Evolutionary conservation across 2,329 filamentous ascomycete genomes (phyloP).

Genomic region (Emergomyces orientalis): DNA sequence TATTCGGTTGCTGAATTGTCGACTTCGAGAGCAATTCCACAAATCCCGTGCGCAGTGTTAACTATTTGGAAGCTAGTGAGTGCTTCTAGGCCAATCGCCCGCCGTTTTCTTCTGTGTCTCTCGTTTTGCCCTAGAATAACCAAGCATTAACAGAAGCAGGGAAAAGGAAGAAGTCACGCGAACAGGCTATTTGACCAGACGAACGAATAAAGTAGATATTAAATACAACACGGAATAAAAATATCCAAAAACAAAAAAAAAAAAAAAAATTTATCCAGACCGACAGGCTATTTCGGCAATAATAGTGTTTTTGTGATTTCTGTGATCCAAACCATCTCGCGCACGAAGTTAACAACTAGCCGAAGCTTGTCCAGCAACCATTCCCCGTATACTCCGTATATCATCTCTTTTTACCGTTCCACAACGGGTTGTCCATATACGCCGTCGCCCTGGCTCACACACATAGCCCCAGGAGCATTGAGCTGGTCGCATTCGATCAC

Average conservation of each 20-base stretch:
- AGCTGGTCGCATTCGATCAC: slow-evolving; percentile 17
- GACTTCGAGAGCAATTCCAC: not conserved
- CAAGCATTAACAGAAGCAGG: not conserved
- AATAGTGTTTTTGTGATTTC: too few species aligned
- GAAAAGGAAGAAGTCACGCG: not conserved
- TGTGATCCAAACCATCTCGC: too few species aligned
- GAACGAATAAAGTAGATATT: not conserved
- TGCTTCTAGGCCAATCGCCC: not conserved
- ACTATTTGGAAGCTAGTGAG: not conserved
- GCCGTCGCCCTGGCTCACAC: slow-evolving; percentile 14
- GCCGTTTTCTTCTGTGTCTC: not conserved
- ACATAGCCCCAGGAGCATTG: slow-evolving; percentile 11
- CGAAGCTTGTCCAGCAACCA: not conserved
- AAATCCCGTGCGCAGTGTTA: too few species aligned
- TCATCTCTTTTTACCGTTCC: not conserved
- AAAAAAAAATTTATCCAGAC: too few species aligned
- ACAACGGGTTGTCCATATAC: not conserved
- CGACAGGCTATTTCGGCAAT: not conserved
- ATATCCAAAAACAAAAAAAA: too few species aligned
- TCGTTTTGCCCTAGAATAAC: not conserved
- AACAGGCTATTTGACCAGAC: not conserved
- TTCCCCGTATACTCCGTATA: too few species aligned
- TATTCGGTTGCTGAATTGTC: not conserved
- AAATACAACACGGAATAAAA: not conserved
- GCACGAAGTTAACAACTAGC: not conserved